phyloP scores from a whole-genome alignment of 805 yeast species.

The Kazachstania psychrophila region DNA sequence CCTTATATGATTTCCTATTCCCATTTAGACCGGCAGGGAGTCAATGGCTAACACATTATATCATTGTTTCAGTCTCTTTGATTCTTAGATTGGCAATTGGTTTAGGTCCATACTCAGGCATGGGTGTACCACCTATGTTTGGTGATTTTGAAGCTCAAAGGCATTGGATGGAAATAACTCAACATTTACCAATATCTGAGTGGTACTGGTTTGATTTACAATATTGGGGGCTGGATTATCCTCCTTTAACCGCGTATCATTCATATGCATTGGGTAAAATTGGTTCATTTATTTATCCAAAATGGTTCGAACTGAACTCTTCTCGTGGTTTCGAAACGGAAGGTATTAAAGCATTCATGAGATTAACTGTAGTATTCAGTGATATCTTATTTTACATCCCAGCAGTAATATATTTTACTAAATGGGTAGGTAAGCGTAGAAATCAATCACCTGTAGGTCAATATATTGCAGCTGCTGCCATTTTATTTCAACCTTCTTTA shows the following conservation, averaged over 20 bases:
- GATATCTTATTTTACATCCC: constrained; percentile 73
- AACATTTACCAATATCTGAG: constrained; percentile 53
- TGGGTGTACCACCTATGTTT: constrained; percentile 59
- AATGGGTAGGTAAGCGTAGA: constrained; percentile 57
- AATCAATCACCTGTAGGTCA: constrained; percentile 62
- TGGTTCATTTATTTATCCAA: constrained; percentile 52
- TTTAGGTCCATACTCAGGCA: constrained; percentile 80
- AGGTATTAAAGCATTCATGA: constrained; percentile 69
- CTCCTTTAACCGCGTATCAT: constrained; percentile 93
- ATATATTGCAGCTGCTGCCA: constrained; percentile 63
- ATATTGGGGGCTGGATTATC: constrained; percentile 97
- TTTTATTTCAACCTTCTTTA: constrained; percentile 77
- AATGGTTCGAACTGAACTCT: constrained; percentile 65
- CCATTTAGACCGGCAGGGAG: constrained; percentile 74
- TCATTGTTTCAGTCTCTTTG: constrained; percentile 61
- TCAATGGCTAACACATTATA: constrained; percentile 85
- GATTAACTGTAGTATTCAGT: constrained; percentile 66
- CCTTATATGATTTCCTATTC: constrained; percentile 66
- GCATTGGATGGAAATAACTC: constrained; percentile 94
- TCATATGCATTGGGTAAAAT: constrained; percentile 70
- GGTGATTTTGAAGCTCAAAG: constrained; percentile 98
- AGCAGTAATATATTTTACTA: constrained; percentile 61
- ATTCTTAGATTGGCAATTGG: constrained; percentile 80
- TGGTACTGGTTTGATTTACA: constrained; percentile 89
- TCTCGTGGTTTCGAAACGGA: constrained; percentile 70